Conservation (phyloP, 441 rosid species). For the Gossypium trilobum region DNA sequence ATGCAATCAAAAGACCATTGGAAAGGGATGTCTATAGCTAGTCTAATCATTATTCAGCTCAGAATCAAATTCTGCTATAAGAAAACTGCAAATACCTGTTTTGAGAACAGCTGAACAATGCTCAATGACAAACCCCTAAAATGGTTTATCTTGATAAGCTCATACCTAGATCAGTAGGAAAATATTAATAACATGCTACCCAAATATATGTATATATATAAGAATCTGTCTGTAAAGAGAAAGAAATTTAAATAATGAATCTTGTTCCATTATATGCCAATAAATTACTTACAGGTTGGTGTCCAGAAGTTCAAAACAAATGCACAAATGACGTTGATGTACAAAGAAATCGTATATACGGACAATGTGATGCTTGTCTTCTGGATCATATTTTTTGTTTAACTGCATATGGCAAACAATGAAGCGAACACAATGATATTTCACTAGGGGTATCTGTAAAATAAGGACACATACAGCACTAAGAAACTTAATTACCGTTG, state of each 20-base stretch:
- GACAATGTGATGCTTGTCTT: conserved; percentile 97
- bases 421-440: conserved; percentile 20
- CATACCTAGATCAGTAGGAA: conserved; percentile 51
- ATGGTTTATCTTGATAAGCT: conserved; percentile 93
- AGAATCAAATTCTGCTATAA: conserved; percentile 1
- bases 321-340: conserved; percentile 81
- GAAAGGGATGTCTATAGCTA: not conserved
- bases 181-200: conserved; percentile 19
- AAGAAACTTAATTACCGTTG: conserved; percentile 48
- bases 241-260: conserved; percentile 13
- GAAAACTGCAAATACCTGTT: conserved; percentile 55
- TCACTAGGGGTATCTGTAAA: conserved; percentile 14
- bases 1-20: not conserved
- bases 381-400: conserved; percentile 96
- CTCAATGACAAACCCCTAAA: conserved; percentile 91
- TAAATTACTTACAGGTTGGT: conserved; percentile 75
- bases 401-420: conserved; percentile 45
- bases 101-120: conserved; percentile 92
- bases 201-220: not conserved
- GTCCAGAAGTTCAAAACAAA: conserved; percentile 94
- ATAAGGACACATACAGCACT: conserved; percentile 11
- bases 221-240: not conserved
- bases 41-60: conserved; percentile 9
- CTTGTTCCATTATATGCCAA: not conserved
- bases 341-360: conserved; percentile 92